Conservation (phyloP, 345 rosid species). For the Barbarea vulgaris region DNA sequence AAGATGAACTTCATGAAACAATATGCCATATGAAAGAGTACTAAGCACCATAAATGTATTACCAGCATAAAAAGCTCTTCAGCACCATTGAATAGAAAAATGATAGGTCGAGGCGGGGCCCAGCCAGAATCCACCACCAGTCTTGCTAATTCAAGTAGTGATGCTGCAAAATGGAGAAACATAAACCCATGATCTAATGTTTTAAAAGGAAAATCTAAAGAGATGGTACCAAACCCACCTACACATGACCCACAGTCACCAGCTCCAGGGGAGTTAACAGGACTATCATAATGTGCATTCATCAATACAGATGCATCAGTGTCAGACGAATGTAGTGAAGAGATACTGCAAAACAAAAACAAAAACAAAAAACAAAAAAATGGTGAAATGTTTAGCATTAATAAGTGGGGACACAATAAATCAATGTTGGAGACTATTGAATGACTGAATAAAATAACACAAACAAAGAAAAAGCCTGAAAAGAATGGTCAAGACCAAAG, state of each 20-base stretch:
- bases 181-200: slow-evolving; percentile 18
- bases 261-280: slow-evolving; percentile 95
- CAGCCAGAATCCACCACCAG: slow-evolving; percentile 78
- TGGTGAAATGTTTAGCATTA: slow-evolving; percentile 1
- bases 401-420: slow-evolving; percentile 29
- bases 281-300: slow-evolving; percentile 95
- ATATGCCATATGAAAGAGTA: not conserved
- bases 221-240: slow-evolving; percentile 54
- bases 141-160: slow-evolving; percentile 88
- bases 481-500: not conserved
- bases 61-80: slow-evolving; percentile 96
- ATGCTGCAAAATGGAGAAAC: slow-evolving; percentile 58
- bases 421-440: slow-evolving; percentile 6
- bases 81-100: slow-evolving; percentile 94
- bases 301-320: slow-evolving; percentile 77
- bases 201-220: not conserved
- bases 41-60: slow-evolving; percentile 18
- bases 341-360: slow-evolving; percentile 63
- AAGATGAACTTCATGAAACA: slow-evolving; percentile 8
- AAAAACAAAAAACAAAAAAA: not conserved
- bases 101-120: slow-evolving; percentile 81
- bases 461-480: not conserved
- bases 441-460: slow-evolving; percentile 22
- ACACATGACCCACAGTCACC: slow-evolving; percentile 98
- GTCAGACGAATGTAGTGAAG: slow-evolving; percentile 65